Base-by-base conservation (phyloP, 306 rosid species). In the Trifolium subterraneum region DNA sequence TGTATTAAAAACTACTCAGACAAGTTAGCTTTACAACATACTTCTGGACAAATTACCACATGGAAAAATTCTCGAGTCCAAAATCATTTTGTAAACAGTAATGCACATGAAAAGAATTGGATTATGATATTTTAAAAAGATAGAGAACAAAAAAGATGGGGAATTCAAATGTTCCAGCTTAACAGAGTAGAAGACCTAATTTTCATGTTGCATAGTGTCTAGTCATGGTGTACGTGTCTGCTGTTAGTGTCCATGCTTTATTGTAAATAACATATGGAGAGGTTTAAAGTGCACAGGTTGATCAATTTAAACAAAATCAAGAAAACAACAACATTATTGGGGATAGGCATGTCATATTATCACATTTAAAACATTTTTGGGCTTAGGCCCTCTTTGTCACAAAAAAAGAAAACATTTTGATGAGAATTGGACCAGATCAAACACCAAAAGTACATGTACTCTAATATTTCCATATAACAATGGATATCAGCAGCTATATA, bases 111-210 rank as follows among this genome's bases (percentile, higher is more conserved):
- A 72, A 29, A 33, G 23, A 63, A 39, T 19, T 47, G 39, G 64
- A 41, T 29, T 45, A 25, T 36, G 23, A 16, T 20, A 61, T 56
- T 42, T 65, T 10, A 36, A 14, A 77, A 60, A 60, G 55, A 72
- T 16, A 44, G 56, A 16, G 19, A 47, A 47, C 54, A 15, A 47
- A 51, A 8, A 16, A 51, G 22, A 8, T 50, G 29, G 33, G 58
- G 33, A 33, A 33, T 27, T 64, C 68, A 1, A 71, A 55, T 19
- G 29, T 29, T 36, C 45, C 33, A 12, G 16, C 71, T 74, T 36
- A 64, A 58, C 38, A 47, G n/a, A 14, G 77, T 73, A 55, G 48
- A 68, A 23, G 22, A 75, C 61, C 65, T 16, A 31, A 35, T 75
- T 64, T 67, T 19, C 69, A 76, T 61, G 70, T 39, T 65, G 27